Conservation (phyloP, 768 basidiomycete genomes). For the Porpolomopsis calyptriformis region DNA sequence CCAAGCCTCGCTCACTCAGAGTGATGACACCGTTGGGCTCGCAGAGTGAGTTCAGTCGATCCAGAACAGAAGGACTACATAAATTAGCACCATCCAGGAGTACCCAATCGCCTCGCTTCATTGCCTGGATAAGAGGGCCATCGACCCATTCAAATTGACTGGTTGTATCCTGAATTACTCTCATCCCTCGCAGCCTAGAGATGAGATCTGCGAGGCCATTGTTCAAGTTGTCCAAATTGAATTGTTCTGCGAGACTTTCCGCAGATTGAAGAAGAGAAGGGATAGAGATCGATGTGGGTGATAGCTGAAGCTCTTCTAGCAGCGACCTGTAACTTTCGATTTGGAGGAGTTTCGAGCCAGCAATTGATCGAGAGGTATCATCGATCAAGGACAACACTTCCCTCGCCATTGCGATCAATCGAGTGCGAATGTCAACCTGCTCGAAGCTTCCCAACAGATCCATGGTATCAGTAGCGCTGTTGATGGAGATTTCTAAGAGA, state of each 20-base stretch:
- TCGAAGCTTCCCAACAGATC: constrained; percentile 96
- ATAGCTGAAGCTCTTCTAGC: constrained; percentile 12
- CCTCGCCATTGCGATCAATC: constrained; percentile 28
- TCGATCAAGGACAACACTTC: constrained; percentile 32
- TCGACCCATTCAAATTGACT: constrained; percentile 91
- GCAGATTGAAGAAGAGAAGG: constrained; percentile 17
- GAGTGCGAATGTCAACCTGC: constrained; percentile 58
- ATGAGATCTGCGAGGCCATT: not conserved
- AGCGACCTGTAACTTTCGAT: constrained; percentile 14
- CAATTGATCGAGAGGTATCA: constrained; percentile 24
- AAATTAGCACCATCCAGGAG: constrained; percentile 88
- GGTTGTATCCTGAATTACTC: constrained; percentile 15
- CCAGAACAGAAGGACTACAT: constrained; percentile 91
- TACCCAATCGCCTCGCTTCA: constrained; percentile 83
- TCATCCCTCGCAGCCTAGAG: not conserved
- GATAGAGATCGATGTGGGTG: constrained; percentile 6
- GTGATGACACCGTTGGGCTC: constrained; percentile 73
- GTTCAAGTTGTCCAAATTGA: not conserved
- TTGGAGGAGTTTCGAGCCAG: constrained; percentile 20
- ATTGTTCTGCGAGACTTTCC: constrained; percentile 17
- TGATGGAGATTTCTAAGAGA: constrained; percentile 68
- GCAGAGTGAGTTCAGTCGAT: constrained; percentile 92
- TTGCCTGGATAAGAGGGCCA: constrained; percentile 78
- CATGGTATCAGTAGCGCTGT: constrained; percentile 81
- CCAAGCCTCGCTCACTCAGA: constrained; percentile 83